Conservation (phyloP, 768 basidiomycete species). For the Podaxis sp. region DNA sequence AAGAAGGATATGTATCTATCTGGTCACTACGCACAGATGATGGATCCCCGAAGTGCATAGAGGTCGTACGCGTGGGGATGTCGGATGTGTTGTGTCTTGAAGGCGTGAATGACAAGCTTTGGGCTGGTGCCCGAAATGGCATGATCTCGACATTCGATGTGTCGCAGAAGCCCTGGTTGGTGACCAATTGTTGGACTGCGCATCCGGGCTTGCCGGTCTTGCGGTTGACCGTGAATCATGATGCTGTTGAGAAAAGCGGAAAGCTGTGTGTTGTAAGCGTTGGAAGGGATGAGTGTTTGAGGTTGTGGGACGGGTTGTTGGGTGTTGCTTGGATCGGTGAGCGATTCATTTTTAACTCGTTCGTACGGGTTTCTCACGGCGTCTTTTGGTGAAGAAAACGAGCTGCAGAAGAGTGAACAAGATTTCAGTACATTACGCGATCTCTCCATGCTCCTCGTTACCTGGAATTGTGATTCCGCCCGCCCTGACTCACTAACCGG, state of each 20-base stretch:
- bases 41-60: slow-evolving; percentile 62
- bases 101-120: slow-evolving; percentile 81
- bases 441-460: slow-evolving; percentile 74
- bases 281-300: slow-evolving; percentile 70
- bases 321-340: slow-evolving; percentile 85
- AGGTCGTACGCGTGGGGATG: slow-evolving; percentile 76
- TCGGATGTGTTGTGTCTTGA: slow-evolving; percentile 83
- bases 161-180: slow-evolving; percentile 71
- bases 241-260: slow-evolving; percentile 68
- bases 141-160: slow-evolving; percentile 82
- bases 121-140: slow-evolving; percentile 87
- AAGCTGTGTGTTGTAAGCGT: slow-evolving; percentile 72
- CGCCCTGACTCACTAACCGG: slow-evolving; percentile 73
- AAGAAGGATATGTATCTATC: slow-evolving; percentile 85
- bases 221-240: slow-evolving; percentile 68
- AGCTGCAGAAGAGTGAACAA: slow-evolving; percentile 71
- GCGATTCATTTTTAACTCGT: slow-evolving; percentile 26
- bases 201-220: slow-evolving; percentile 68
- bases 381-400: slow-evolving; percentile 52
- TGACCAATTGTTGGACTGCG: slow-evolving; percentile 87
- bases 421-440: slow-evolving; percentile 80
- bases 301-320: slow-evolving; percentile 89
- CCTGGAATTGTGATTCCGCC: slow-evolving; percentile 93
- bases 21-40: slow-evolving; percentile 64
- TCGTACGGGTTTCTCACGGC: slow-evolving; percentile 6